Conservation (phyloP, 1,284 basidiomycete genomes). For the Mycosarcoma mackinlayi region DNA sequence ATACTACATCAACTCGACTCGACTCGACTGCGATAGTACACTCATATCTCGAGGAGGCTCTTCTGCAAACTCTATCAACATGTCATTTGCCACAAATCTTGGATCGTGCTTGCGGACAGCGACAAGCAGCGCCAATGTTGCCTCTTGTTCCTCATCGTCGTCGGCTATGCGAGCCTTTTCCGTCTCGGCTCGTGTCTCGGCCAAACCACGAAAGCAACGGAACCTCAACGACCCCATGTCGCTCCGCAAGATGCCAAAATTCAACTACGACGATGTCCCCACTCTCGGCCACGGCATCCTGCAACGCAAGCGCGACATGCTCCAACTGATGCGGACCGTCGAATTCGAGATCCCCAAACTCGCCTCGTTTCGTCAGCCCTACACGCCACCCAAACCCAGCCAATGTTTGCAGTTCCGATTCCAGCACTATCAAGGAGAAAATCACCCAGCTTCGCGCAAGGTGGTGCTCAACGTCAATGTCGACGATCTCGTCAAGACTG, state of each 20-base stretch:
- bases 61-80: neutral
- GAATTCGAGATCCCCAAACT: slow-evolving; percentile 66
- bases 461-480: slow-evolving; percentile 64
- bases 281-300: slow-evolving; percentile 62
- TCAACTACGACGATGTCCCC: slow-evolving; percentile 65
- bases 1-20: too few species aligned
- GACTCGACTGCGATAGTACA: too few species aligned
- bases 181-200: slow-evolving; percentile 26
- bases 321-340: slow-evolving; percentile 55
- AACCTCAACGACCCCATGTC: slow-evolving; percentile 48
- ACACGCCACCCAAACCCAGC: slow-evolving; percentile 53
- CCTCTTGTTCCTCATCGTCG: slow-evolving; percentile 17
- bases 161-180: slow-evolving; percentile 41
- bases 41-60: too few species aligned
- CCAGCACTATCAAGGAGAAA: slow-evolving; percentile 69
- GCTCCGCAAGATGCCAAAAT: slow-evolving; percentile 55
- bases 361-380: slow-evolving; percentile 61
- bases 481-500: slow-evolving; percentile 49
- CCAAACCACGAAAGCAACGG: slow-evolving; percentile 55
- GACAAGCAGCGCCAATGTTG: slow-evolving; percentile 9
- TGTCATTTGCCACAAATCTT: slow-evolving; percentile 24
- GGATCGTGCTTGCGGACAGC: slow-evolving; percentile 31
- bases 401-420: slow-evolving; percentile 61
- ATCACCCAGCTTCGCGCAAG: slow-evolving; percentile 68
- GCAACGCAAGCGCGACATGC: slow-evolving; percentile 57